phyloP scores from a whole-genome alignment of 176 grass and related monocot genomes.

The Carex pumila region DNA sequence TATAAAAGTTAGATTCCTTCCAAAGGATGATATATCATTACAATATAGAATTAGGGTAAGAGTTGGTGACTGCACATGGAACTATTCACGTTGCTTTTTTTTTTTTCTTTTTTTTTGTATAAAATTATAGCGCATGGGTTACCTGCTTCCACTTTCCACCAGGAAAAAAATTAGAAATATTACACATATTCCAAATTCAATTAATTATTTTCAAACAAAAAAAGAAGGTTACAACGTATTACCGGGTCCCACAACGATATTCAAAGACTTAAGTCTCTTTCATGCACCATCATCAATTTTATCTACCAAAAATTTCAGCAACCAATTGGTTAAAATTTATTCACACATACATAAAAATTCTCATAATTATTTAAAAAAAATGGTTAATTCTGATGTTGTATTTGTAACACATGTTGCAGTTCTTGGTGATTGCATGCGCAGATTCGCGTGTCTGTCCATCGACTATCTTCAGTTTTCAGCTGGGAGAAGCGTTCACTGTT shows the following conservation, averaged over 20 bases:
- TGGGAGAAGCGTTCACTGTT: constrained; percentile 37
- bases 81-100: neutral
- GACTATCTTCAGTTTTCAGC: constrained; percentile 28
- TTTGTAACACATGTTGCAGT: constrained; percentile 13
- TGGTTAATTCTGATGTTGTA: neutral
- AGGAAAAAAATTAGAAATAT: neutral
- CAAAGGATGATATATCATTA: neutral
- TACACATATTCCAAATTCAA: neutral
- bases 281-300: neutral
- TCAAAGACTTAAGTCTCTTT: too few relatives aligned
- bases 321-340: neutral
- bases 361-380: neutral
- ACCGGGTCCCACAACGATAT: too few relatives aligned
- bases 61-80: neutral
- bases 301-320: neutral
- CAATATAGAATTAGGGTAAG: neutral
- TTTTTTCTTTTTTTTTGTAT: neutral
- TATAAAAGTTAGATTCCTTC: neutral
- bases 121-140: neutral
- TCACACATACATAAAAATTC: neutral
- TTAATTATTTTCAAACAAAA: too few relatives aligned
- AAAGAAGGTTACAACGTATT: too few relatives aligned
- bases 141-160: neutral
- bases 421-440: constrained; percentile 40
- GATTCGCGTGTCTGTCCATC: constrained; percentile 42